A percentile compares a stretch with the other conserved stretches of the same genome.
These are phyloP conservation scores for Penicillium flavigenum DNA, from an alignment of 495 filamentous ascomycete species.

Conservation along the genomic window DNA sequence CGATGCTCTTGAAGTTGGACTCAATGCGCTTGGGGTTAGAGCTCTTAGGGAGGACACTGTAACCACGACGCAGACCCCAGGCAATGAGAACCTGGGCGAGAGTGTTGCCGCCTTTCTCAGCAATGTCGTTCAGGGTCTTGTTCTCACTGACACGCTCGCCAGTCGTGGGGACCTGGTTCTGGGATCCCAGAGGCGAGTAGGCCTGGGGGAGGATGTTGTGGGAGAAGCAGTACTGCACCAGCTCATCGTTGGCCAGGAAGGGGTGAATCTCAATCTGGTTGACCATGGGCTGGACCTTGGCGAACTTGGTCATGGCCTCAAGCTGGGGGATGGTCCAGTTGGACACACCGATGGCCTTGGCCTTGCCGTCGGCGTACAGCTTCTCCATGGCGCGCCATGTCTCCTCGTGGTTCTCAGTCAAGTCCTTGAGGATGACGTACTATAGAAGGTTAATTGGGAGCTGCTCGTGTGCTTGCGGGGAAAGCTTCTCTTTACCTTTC, in stretches of 20 bases:
- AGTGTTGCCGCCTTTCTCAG: constrained; percentile 61
- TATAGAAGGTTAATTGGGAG: constrained; percentile 38
- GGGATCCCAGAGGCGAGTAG: constrained; percentile 73
- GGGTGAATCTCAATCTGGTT: constrained; percentile 95
- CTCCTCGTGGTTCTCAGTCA: constrained; percentile 61
- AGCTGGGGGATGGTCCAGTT: constrained; percentile 76
- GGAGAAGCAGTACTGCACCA: constrained; percentile 68
- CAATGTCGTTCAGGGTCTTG: constrained; percentile 58
- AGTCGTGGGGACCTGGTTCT: constrained; percentile 60
- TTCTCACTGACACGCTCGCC: constrained; percentile 62
- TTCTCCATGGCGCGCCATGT: constrained; percentile 82
- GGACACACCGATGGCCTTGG: constrained; percentile 80
- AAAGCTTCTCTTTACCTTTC: constrained; percentile 54
- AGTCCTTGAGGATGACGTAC: constrained; percentile 59
- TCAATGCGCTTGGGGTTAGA: constrained; percentile 62
- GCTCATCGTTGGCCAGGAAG: constrained; percentile 76
- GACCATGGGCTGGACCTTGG: constrained; percentile 65
- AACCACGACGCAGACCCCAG: constrained; percentile 70
- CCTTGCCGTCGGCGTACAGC: constrained; percentile 67
- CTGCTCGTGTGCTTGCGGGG: constrained; percentile 42
- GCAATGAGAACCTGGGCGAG: constrained; percentile 65
- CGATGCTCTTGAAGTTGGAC: constrained; percentile 64
- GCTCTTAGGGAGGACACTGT: constrained; percentile 71
- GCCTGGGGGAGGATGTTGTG: constrained; percentile 71
- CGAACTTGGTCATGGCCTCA: constrained; percentile 64